These are phyloP conservation scores for Elongisporangium senticosum DNA, from an alignment of 352 stramenopile species.

Conservation along the genomic window DNA sequence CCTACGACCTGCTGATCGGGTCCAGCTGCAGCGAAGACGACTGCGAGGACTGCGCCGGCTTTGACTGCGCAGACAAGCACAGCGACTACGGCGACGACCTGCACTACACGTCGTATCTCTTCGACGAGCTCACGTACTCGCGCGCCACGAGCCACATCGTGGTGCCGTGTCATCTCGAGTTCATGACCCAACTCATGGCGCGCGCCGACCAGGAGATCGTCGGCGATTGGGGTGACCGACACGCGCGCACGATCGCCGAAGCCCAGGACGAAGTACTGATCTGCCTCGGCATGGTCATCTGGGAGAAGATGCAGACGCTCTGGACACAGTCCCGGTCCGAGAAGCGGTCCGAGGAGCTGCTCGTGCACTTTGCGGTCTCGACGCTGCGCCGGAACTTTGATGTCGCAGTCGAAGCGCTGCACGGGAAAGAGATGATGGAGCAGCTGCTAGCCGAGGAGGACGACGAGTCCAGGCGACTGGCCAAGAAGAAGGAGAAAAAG, in stretches of 20 bases:
- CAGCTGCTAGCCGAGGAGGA: conserved; percentile 80
- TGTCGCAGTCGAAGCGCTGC: conserved; percentile 72
- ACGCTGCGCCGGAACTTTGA: conserved; percentile 81
- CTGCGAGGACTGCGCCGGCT: conserved; percentile 77
- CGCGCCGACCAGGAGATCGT: conserved; percentile 80
- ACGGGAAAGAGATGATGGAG: conserved; percentile 86
- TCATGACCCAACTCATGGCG: conserved; percentile 81
- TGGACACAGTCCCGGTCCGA: conserved; percentile 75
- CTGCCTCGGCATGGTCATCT: conserved; percentile 84
- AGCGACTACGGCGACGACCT: conserved; percentile 75
- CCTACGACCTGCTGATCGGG: conserved; percentile 81
- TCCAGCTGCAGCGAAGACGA: conserved; percentile 83
- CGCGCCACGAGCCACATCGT: conserved; percentile 77
- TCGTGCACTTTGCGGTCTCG: conserved; percentile 73
- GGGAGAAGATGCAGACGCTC: conserved; percentile 83
- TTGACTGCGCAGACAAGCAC: conserved; percentile 72
- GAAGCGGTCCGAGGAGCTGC: conserved; percentile 70
- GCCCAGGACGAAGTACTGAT: conserved; percentile 85
- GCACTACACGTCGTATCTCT: conserved; percentile 83
- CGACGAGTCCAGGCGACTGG: conserved; percentile 64
- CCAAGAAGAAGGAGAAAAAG: conserved; percentile 84
- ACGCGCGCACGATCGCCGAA: conserved; percentile 79
- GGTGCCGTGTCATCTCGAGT: conserved; percentile 81
- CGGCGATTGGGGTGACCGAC: conserved; percentile 74
- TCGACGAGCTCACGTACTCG: conserved; percentile 82